Evolutionary conservation across 345 rosid species (phyloP).

Genomic region (Mangifera indica): DNA sequence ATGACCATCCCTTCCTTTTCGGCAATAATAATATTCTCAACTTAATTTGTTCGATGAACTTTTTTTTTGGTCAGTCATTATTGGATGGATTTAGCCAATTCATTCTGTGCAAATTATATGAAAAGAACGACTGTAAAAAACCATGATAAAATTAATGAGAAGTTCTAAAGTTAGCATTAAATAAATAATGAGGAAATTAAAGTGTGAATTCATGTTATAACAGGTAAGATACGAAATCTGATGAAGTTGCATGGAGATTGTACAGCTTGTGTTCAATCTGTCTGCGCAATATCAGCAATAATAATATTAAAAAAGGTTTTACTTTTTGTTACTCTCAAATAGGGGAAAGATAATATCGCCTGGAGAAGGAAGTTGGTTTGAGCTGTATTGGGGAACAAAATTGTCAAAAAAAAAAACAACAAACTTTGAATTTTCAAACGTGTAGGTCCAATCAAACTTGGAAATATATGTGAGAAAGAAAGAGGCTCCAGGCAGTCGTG

Average conservation of each 20-base stretch:
- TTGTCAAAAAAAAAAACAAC: slow-evolving; percentile 26
- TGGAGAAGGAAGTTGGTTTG: slow-evolving; percentile 32
- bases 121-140: not conserved
- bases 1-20: not conserved
- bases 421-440: slow-evolving; percentile 19
- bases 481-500: not conserved
- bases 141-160: not conserved
- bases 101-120: not conserved
- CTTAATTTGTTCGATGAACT: not conserved
- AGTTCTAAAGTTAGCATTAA: not conserved
- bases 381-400: slow-evolving; percentile 25
- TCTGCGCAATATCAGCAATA: not conserved
- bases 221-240: not conserved
- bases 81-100: not conserved
- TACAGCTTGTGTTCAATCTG: not conserved
- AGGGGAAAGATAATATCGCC: slow-evolving; percentile 20
- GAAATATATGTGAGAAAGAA: slow-evolving; percentile 15
- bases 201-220: not conserved
- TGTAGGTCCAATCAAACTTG: slow-evolving; percentile 26
- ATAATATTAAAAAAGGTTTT: not conserved
- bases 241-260: not conserved
- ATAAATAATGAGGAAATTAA: not conserved
- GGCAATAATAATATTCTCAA: not conserved
- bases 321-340: slow-evolving; percentile 10
- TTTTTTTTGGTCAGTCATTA: not conserved